phyloP scores from a whole-genome alignment of 2,329 filamentous ascomycete genomes.

The Cladosporium sp. region DNA sequence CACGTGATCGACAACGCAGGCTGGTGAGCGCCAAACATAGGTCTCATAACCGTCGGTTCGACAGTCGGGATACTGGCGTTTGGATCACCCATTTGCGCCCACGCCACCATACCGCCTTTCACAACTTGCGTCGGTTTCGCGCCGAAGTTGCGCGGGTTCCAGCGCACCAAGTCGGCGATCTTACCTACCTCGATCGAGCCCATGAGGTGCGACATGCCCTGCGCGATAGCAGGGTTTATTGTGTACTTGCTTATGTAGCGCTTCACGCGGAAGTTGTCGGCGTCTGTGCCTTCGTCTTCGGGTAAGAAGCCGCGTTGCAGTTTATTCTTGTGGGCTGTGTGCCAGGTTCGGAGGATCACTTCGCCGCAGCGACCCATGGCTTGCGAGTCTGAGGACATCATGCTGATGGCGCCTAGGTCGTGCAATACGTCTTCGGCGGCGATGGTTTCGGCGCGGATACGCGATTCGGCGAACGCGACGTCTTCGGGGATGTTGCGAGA shows the following conservation, averaged over 20 bases:
- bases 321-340: constrained; percentile 97
- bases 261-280: constrained; percentile 91
- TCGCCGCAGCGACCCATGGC: constrained; percentile 97
- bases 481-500: constrained; percentile 93
- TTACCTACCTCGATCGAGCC: constrained; percentile 88
- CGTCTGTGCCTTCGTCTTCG: constrained; percentile 75
- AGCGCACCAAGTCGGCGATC: constrained; percentile 83
- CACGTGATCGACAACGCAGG: constrained; percentile 68
- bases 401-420: constrained; percentile 90
- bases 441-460: constrained; percentile 94
- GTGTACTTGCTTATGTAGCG: constrained; percentile 95
- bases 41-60: constrained; percentile 77
- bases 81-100: constrained; percentile 70
- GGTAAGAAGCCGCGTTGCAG: constrained; percentile 72
- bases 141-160: constrained; percentile 83
- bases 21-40: constrained; percentile 79
- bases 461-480: constrained; percentile 89
- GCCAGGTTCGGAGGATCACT: constrained; percentile 90
- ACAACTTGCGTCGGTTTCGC: constrained; percentile 79
- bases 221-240: constrained; percentile 86
- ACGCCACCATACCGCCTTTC: constrained; percentile 85
- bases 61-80: constrained; percentile 75
- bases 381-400: constrained; percentile 96
- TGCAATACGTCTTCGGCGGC: constrained; percentile 95
- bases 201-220: constrained; percentile 85